These are phyloP conservation scores for Bruguiera gymnorhiza DNA, from an alignment of 345 rosid species.

Conservation along the genomic window DNA sequence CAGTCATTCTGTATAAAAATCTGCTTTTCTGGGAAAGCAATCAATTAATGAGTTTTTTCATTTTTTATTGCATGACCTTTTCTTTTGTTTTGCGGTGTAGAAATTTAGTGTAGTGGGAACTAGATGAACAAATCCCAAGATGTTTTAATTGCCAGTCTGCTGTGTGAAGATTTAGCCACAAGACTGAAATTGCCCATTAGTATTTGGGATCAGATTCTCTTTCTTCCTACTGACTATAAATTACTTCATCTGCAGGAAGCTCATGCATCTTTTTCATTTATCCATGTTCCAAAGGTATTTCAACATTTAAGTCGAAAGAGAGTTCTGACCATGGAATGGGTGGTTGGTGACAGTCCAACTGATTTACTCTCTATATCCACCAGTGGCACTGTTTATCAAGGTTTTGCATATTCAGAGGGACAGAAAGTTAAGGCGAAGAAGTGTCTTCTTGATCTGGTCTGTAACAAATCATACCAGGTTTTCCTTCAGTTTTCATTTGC, in stretches of 20 bases:
- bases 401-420: conserved; percentile 43
- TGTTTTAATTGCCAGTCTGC: neutral
- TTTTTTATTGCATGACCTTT: no score
- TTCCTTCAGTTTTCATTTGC: neutral
- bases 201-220: conserved; percentile 6
- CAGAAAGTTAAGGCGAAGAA: conserved; percentile 60
- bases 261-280: conserved; percentile 62
- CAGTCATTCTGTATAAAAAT: no score
- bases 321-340: conserved; percentile 97
- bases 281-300: conserved; percentile 67
- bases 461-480: conserved; percentile 3
- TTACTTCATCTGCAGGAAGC: conserved; percentile 58
- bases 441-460: conserved; percentile 79
- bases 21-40: no score
- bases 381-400: conserved; percentile 32
- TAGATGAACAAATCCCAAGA: neutral
- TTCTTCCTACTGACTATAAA: conserved; percentile 22
- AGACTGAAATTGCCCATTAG: neutral
- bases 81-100: no score
- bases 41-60: no score
- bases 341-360: conserved; percentile 81
- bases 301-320: conserved; percentile 63
- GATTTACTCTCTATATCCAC: conserved; percentile 52
- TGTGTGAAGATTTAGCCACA: neutral
- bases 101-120: neutral